Evolutionary conservation across 768 basidiomycete species (phyloP), one percentile per base, ranked within the genome.

Genomic region (Candolleomyces aberdarensis): DNA sequence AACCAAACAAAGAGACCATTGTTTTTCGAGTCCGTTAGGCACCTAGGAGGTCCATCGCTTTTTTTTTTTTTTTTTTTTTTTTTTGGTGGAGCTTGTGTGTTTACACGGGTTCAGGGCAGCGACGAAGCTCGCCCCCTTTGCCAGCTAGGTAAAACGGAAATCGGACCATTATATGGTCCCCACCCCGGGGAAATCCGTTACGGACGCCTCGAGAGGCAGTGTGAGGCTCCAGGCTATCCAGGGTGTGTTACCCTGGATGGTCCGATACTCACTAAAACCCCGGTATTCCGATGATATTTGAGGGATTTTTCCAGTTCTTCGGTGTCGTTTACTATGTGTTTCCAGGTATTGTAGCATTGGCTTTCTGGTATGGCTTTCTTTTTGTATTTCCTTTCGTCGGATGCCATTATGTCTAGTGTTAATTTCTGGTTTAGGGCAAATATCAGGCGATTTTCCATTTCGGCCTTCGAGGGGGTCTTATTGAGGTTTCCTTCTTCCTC

Each of bases 221-320:
- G 36, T 36, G 36, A 36, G 36, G 36, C 36, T 36, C 36, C 8
- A 5, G 36, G 36, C 36, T 36, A 36, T 36, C 36, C 36, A 1
- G 36, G 36, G 36, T 36, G 36, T 6, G 36, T 8, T 36, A 36
- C 36, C 36, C 36, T 7, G 36, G 36, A 36, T 11, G 36, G 36
- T 22, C 36, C 39, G 5, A 13, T 56, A 56, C 55, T 44, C 55
- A 56, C 55, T 44, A 56, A 46, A 56, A 56, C 55, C 40, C 55
- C 55, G 41, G 17, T 41, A 26, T 56, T 56, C 22, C 40, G 3
- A 36, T 56, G 55, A 13, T 17, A 13, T 5, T 15, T 20, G 4
- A 56, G 17, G n/a, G 59, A 49, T 56, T 55, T 46, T 32, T 39
- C 11, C n/a, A 62, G 43, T 55, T 56, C 26, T 39, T 56, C 7